Conservation (phyloP, 768 basidiomycete genomes). For the Sarcodon sp. region DNA sequence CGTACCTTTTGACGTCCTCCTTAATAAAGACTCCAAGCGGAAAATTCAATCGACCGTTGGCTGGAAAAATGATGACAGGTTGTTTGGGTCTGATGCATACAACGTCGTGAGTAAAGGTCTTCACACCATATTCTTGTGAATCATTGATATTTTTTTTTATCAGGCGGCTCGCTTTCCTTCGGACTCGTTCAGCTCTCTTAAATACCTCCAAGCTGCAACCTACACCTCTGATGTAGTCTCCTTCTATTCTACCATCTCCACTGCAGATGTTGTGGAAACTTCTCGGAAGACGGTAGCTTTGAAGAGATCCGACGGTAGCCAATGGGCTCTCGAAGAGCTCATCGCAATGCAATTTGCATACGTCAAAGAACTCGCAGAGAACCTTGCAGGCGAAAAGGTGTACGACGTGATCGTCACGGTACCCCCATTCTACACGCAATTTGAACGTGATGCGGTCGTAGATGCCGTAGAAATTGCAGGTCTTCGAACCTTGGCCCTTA, state of each 20-base stretch:
- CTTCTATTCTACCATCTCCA: constrained; percentile 29
- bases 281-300: constrained; percentile 49
- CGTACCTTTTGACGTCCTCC: constrained; percentile 86
- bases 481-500: constrained; percentile 65
- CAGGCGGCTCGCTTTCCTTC: constrained; percentile 88
- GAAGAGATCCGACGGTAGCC: constrained; percentile 43
- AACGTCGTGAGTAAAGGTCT: constrained; percentile 52
- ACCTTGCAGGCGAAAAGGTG: constrained; percentile 61
- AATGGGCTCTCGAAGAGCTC: constrained; percentile 83
- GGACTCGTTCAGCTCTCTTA: constrained; percentile 78
- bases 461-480: constrained; percentile 92
- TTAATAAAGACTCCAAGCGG: constrained; percentile 95
- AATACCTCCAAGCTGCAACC: constrained; percentile 68
- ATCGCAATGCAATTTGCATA: constrained; percentile 91
- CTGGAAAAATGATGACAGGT: constrained; percentile 83
- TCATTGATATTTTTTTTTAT: background rate
- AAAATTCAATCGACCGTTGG: constrained; percentile 86
- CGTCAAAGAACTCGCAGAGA: constrained; percentile 79
- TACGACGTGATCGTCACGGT: constrained; percentile 81
- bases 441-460: constrained; percentile 81
- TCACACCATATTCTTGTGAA: background rate
- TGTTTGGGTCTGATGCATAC: constrained; percentile 84
- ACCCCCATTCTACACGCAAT: constrained; percentile 82
- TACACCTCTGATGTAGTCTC: constrained; percentile 43
- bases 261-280: constrained; percentile 26